A percentile compares a stretch with the other conserved stretches of the same genome.
These are phyloP conservation scores for Asterionellopsis glacialis DNA, from an alignment of 108 stramenopile genomes.

Conservation along the genomic window DNA sequence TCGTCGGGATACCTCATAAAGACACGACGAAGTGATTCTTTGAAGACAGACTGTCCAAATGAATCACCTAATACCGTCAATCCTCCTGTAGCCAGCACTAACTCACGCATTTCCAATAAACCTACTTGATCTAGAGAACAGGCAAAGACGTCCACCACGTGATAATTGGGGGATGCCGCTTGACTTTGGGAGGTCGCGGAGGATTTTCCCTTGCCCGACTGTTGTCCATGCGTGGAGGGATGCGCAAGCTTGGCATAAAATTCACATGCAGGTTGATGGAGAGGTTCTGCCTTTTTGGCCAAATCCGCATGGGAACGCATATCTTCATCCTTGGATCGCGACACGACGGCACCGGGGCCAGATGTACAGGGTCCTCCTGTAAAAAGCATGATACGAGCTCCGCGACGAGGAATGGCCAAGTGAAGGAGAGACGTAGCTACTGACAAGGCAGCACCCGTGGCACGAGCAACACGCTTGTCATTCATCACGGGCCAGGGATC, in stretches of 20 bases:
- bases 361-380: slow-evolving; percentile 95
- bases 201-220: slow-evolving; percentile 34
- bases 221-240: slow-evolving; percentile 14
- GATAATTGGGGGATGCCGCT: slow-evolving; percentile 49
- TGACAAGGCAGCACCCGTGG: slow-evolving; percentile 88
- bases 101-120: slow-evolving; percentile 91
- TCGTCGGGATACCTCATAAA: slow-evolving; percentile 86
- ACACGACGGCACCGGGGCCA: slow-evolving; percentile 93
- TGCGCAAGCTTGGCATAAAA: slow-evolving; percentile 88
- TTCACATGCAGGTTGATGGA: slow-evolving; percentile 90
- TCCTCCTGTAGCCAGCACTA: slow-evolving; percentile 95
- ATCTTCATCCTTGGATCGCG: slow-evolving; percentile 82
- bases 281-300: slow-evolving; percentile 83
- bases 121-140: slow-evolving; percentile 98
- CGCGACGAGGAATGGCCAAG: slow-evolving; percentile 85
- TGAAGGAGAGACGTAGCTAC: slow-evolving; percentile 91
- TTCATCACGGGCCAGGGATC: slow-evolving; percentile 96
- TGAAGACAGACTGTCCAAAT: slow-evolving; percentile 96
- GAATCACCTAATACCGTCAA: slow-evolving; percentile 96
- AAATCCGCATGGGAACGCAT: slow-evolving; percentile 92
- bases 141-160: slow-evolving; percentile 98
- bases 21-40: slow-evolving; percentile 93
- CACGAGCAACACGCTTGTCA: slow-evolving; percentile 90
- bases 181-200: slow-evolving; percentile 20
- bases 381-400: slow-evolving; percentile 95